phyloP scores from a whole-genome alignment of 2,329 filamentous ascomycete genomes.

The Aspergillus pseudoglaucus region DNA sequence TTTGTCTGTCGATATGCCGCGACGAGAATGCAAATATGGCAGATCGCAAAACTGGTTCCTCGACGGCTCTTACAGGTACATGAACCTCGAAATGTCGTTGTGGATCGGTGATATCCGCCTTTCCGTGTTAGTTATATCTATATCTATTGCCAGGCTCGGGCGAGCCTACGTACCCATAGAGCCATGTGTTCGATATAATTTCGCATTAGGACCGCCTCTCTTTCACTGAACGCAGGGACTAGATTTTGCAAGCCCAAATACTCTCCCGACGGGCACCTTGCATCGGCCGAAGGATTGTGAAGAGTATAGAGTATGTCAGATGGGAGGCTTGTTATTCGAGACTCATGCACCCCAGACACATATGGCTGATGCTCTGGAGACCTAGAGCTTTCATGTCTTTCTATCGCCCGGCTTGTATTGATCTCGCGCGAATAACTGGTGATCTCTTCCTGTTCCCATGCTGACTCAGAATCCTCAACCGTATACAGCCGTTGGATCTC shows the following conservation, averaged over 20 bases:
- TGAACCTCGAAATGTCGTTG: slow-evolving; percentile 26
- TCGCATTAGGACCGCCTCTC: slow-evolving; percentile 18
- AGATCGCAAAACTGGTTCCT: slow-evolving; percentile 25
- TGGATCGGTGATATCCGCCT: slow-evolving; percentile 28
- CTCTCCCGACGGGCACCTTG: too few species aligned
- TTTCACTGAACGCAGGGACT: slow-evolving; percentile 6
- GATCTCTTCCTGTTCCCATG: not conserved
- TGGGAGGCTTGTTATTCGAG: too few species aligned
- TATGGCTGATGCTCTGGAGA: not conserved
- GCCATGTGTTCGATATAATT: slow-evolving; percentile 30
- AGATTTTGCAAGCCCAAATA: not conserved
- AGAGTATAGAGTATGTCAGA: too few species aligned
- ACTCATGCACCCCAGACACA: too few species aligned
- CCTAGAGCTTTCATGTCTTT: not conserved
- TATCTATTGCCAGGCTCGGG: not conserved
- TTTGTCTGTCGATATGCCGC: slow-evolving; percentile 24
- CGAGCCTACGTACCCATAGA: slow-evolving; percentile 19
- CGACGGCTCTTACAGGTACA: slow-evolving; percentile 23
- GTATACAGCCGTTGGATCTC: slow-evolving; percentile 12
- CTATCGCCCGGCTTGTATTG: not conserved
- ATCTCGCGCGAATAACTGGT: not conserved
- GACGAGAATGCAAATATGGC: slow-evolving; percentile 30
- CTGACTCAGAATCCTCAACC: not conserved
- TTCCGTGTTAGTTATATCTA: not conserved
- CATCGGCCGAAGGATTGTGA: too few species aligned